A percentile compares a stretch with the other conserved stretches of the same genome.
phyloP scores from a whole-genome alignment of 768 basidiomycete genomes.

The Dacryopinax primogenitus region DNA sequence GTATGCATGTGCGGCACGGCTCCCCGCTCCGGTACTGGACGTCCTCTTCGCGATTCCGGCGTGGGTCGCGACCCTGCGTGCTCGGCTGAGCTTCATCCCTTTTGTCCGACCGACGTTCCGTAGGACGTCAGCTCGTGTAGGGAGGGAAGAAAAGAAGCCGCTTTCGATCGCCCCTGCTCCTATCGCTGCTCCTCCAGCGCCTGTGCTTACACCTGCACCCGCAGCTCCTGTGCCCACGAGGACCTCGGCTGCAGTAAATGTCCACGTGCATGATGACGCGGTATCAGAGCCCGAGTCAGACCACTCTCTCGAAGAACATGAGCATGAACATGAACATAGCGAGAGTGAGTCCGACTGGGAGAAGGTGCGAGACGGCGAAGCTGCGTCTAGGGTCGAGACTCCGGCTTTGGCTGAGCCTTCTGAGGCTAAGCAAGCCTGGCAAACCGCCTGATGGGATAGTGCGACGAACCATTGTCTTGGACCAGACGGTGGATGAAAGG shows the following conservation, averaged over 20 bases:
- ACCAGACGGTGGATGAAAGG: too few species aligned
- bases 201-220: background rate
- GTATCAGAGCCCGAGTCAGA: background rate
- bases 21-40: background rate
- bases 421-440: background rate
- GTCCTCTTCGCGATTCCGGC: background rate
- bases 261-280: background rate
- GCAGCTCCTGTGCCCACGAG: background rate
- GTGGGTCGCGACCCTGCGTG: background rate
- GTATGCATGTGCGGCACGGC: background rate
- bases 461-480: too few species aligned
- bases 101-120: background rate
- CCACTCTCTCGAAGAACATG: background rate
- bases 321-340: background rate
- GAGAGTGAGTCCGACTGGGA: conserved; percentile 7
- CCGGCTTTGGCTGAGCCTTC: background rate
- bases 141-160: background rate
- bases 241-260: background rate
- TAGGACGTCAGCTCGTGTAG: background rate
- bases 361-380: background rate
- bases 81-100: background rate
- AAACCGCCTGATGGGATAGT: background rate
- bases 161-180: background rate
- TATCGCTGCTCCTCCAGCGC: background rate
- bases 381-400: background rate